Percentiles rank a stretch among this genome's conserved stretches.
Evolutionary conservation across 2,329 filamentous ascomycete species (phyloP).

Genomic region (Microsporum audouinii): DNA sequence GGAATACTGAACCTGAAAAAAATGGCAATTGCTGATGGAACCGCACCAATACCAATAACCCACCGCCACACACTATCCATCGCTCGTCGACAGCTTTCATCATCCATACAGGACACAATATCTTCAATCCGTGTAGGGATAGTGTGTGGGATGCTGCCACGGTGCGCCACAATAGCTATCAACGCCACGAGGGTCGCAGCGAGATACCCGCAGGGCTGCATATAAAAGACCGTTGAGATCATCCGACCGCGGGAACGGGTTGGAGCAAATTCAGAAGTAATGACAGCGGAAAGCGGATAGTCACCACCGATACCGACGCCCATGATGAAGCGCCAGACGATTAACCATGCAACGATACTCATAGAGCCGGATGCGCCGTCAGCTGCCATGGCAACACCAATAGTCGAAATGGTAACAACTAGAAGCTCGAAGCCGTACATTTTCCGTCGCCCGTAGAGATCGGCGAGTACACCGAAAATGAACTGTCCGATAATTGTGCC

Average conservation of each 20-base stretch:
- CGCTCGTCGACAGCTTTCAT: conserved; percentile 1
- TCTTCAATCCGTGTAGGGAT: background rate
- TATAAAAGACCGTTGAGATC: conserved; percentile 61
- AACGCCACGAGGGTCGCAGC: conserved; percentile 55
- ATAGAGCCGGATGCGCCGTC: background rate
- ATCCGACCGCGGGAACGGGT: background rate
- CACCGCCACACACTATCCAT: conserved; percentile 57
- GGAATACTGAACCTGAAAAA: conserved; percentile 56
- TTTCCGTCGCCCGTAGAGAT: background rate
- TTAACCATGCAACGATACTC: conserved; percentile 2
- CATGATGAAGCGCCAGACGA: background rate
- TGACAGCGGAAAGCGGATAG: background rate
- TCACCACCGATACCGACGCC: conserved; percentile 6
- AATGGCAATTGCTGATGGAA: conserved; percentile 53
- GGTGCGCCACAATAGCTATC: background rate
- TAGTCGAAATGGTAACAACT: background rate
- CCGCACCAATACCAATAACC: conserved; percentile 53
- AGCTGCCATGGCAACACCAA: background rate
- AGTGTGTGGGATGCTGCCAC: background rate
- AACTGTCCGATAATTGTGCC: conserved; percentile 3
- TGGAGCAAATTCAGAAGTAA: conserved; percentile 1
- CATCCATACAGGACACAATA: background rate
- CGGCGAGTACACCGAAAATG: conserved; percentile 1
- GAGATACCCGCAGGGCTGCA: conserved; percentile 76
- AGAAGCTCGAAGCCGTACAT: conserved; percentile 5